phyloP scores from a whole-genome alignment of 345 rosid genomes.

The Salix purpurea region DNA sequence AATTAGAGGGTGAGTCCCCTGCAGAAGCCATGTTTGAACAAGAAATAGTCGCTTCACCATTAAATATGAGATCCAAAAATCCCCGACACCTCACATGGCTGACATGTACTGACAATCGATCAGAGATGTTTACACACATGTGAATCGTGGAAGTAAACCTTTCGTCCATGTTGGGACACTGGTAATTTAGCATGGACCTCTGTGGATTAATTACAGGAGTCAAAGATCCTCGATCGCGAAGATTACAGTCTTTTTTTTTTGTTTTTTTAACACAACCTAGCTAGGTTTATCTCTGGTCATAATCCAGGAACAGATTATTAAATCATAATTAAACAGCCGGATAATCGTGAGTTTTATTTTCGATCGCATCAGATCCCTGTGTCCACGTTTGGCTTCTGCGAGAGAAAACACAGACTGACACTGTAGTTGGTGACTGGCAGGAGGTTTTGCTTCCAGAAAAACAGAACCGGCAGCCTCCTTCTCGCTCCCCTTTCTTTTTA shows the following conservation, averaged over 20 bases:
- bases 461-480: background rate
- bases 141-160: background rate
- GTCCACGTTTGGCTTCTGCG: background rate
- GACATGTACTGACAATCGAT: slow-evolving; percentile 30
- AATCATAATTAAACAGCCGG: background rate
- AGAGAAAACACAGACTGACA: background rate
- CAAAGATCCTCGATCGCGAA: slow-evolving; percentile 29
- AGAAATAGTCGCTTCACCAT: slow-evolving; percentile 30
- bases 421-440: slow-evolving; percentile 1
- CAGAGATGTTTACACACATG: slow-evolving; percentile 23
- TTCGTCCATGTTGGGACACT: slow-evolving; percentile 12
- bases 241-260: slow-evolving; percentile 8
- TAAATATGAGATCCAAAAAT: slow-evolving; percentile 24
- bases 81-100: slow-evolving; percentile 43
- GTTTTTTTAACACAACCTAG: background rate
- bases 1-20: slow-evolving; percentile 29
- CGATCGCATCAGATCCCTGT: background rate
- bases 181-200: background rate
- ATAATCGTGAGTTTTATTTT: background rate
- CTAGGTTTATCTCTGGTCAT: background rate
- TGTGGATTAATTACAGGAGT: slow-evolving; percentile 16
- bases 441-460: slow-evolving; percentile 17
- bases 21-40: slow-evolving; percentile 25
- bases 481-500: background rate
- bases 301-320: slow-evolving; percentile 5